phyloP scores from a whole-genome alignment of 495 filamentous ascomycete species.

The Penicillium robsamsonii region DNA sequence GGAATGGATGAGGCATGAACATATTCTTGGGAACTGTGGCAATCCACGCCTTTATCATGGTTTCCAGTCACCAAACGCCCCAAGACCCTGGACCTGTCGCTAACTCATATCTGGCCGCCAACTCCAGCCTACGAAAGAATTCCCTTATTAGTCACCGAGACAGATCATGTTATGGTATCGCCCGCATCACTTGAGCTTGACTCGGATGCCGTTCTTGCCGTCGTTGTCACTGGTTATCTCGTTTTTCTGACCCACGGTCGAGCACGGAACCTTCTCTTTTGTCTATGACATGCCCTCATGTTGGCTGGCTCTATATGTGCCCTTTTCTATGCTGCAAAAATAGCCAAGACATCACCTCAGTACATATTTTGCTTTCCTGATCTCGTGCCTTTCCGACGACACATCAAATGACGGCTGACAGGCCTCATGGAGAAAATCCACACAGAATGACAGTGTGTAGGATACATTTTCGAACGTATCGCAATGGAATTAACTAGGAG shows the following conservation, averaged over 20 bases:
- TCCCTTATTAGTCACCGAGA: conserved; percentile 29
- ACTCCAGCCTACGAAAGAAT: conserved; percentile 19
- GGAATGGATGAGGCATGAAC: conserved; percentile 36
- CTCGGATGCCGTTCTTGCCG: conserved; percentile 35
- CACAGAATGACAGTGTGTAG: conserved; percentile 36
- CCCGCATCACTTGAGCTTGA: conserved; percentile 35
- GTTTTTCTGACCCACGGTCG: conserved; percentile 32
- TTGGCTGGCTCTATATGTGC: conserved; percentile 31
- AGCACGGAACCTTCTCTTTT: conserved; percentile 29
- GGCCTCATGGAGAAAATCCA: conserved; percentile 20
- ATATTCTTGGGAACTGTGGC: conserved; percentile 37
- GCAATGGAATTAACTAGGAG: conserved; percentile 21
- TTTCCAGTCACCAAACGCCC: conserved; percentile 18
- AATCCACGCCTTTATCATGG: conserved; percentile 36
- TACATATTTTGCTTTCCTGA: conserved; percentile 38
- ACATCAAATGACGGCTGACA: conserved; percentile 34
- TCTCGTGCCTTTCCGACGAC: conserved; percentile 19
- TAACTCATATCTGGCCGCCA: conserved; percentile 26
- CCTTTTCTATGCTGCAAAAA: conserved; percentile 23
- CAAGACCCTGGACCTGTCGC: conserved; percentile 19
- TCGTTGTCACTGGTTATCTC: conserved; percentile 40
- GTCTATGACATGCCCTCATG: conserved; percentile 35
- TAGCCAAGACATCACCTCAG: conserved; percentile 20
- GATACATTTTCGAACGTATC: conserved; percentile 25
- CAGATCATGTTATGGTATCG: conserved; percentile 17